Conservation (phyloP, 2,329 filamentous ascomycete genomes). For the Claviceps sp. region DNA sequence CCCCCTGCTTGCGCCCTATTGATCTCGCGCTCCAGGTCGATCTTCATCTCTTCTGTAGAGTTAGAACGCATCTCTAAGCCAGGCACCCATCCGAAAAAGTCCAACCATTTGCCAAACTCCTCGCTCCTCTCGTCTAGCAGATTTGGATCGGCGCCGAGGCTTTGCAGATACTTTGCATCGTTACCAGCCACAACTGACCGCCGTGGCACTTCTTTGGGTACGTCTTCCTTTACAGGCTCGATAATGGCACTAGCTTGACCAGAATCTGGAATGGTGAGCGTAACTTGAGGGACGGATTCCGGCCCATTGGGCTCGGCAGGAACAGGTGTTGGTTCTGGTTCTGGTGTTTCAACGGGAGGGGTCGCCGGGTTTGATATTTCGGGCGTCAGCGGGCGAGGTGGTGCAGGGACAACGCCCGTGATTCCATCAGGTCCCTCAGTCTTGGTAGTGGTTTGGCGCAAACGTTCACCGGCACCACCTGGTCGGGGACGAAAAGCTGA, state of each 20-base stretch:
- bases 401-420: slow-evolving; percentile 73
- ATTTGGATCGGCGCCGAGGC: slow-evolving; percentile 61
- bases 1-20: slow-evolving; percentile 84
- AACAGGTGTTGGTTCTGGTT: background rate
- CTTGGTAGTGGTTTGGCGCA: slow-evolving; percentile 49
- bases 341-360: background rate
- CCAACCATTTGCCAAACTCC: slow-evolving; percentile 71
- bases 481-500: slow-evolving; percentile 68
- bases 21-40: slow-evolving; percentile 74
- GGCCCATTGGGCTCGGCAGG: background rate
- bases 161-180: slow-evolving; percentile 64
- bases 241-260: slow-evolving; percentile 25
- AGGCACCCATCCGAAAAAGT: slow-evolving; percentile 78
- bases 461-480: slow-evolving; percentile 71
- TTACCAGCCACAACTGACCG: slow-evolving; percentile 56
- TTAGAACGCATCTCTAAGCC: slow-evolving; percentile 61
- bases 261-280: slow-evolving; percentile 37
- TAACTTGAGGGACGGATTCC: slow-evolving; percentile 38
- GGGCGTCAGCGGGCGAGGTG: slow-evolving; percentile 33
- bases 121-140: slow-evolving; percentile 64
- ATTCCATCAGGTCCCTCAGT: slow-evolving; percentile 73
- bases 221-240: slow-evolving; percentile 16
- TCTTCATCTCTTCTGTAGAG: slow-evolving; percentile 67
- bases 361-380: slow-evolving; percentile 16
- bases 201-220: slow-evolving; percentile 34